These are phyloP conservation scores for Agrocybe chaxingu DNA, from an alignment of 768 basidiomycete species.

Conservation along the genomic window DNA sequence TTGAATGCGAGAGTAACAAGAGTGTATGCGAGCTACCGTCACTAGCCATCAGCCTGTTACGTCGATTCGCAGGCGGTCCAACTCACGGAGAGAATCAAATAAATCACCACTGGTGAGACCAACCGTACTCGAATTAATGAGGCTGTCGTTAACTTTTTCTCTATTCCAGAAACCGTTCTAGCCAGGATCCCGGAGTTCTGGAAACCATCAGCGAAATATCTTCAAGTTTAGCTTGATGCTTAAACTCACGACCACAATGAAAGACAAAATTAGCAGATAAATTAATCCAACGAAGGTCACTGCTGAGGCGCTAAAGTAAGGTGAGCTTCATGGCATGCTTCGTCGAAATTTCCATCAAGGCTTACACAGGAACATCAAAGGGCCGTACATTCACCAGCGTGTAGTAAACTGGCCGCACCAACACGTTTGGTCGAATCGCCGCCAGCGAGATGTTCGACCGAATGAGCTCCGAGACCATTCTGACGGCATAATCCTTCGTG, in stretches of 20 bases:
- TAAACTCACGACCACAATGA: slow-evolving; percentile 14
- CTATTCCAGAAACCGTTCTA: slow-evolving; percentile 29
- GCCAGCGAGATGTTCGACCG: slow-evolving; percentile 6
- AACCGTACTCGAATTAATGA: slow-evolving; percentile 31
- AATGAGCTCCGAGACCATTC: slow-evolving; percentile 1
- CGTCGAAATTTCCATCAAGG: neutral
- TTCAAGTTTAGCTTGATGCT: neutral
- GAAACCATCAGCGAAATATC: slow-evolving; percentile 1
- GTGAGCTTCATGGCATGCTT: neutral
- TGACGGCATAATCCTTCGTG: slow-evolving; percentile 9
- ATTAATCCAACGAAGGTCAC: slow-evolving; percentile 16
- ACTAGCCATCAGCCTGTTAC: neutral
- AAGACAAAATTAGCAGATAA: slow-evolving; percentile 16
- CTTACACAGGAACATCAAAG: slow-evolving; percentile 15
- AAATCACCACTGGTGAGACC: slow-evolving; percentile 22
- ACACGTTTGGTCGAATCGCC: slow-evolving; percentile 7
- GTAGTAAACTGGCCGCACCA: slow-evolving; percentile 13
- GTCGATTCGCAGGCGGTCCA: neutral
- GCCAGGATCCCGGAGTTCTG: slow-evolving; percentile 19
- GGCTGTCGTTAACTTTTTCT: slow-evolving; percentile 22
- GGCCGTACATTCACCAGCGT: slow-evolving; percentile 13
- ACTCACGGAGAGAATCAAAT: slow-evolving; percentile 34
- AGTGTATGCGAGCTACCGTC: slow-evolving; percentile 48
- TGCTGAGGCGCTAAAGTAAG: slow-evolving; percentile 11
- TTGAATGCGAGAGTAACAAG: slow-evolving; percentile 57